Evolutionary conservation across 2,329 filamentous ascomycete genomes (phyloP).

Genomic region (Penicillium aurantiogriseum): DNA sequence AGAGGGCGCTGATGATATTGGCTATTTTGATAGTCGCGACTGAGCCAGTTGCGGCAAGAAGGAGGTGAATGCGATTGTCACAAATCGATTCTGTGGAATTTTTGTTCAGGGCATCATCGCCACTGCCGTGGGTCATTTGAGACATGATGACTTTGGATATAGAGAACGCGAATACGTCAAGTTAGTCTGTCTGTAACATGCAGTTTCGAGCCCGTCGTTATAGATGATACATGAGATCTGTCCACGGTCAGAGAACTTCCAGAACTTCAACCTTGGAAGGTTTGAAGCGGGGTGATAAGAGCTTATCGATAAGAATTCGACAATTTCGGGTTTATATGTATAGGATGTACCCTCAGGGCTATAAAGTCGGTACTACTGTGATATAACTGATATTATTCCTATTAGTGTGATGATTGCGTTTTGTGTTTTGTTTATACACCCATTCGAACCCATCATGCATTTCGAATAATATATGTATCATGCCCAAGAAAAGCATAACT

Average conservation of each 20-base stretch:
- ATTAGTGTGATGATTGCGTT: not conserved
- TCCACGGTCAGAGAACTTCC: not conserved
- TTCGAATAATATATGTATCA: not conserved
- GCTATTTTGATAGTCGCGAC: conserved; percentile 82
- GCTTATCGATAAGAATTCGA: conserved; percentile 1
- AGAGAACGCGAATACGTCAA: not conserved
- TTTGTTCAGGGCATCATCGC: not conserved
- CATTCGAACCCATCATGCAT: not conserved
- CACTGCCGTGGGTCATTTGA: not conserved
- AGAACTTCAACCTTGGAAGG: not conserved
- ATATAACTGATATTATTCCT: not conserved
- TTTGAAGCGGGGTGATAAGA: not conserved
- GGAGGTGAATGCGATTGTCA: conserved; percentile 4
- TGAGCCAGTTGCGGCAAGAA: conserved; percentile 65
- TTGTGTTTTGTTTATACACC: not conserved
- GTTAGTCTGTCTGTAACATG: not conserved
- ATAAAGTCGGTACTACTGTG: not conserved
- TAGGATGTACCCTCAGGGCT: too few species aligned
- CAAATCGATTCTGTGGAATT: not conserved
- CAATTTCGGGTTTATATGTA: not conserved
- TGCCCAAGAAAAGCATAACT: not conserved
- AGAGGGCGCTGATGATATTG: conserved; percentile 54
- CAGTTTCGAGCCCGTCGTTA: not conserved
- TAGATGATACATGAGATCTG: not conserved
- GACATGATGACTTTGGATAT: not conserved